Evolutionary conservation across 2,329 filamentous ascomycete species (phyloP).

Genomic region (Apiospora koreana): DNA sequence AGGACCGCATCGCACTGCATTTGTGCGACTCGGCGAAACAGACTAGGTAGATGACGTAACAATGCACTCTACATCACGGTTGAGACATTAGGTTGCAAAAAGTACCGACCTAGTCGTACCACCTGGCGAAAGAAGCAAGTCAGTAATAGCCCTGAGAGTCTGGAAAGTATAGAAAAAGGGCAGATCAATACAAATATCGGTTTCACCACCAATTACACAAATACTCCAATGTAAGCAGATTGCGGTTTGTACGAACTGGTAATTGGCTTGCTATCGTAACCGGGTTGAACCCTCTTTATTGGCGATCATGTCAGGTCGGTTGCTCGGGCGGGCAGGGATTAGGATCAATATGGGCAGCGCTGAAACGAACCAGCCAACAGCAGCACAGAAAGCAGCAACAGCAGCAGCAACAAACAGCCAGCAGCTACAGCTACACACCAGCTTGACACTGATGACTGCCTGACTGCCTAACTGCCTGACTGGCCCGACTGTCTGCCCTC

Average conservation of each 20-base stretch:
- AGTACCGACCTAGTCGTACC: background rate
- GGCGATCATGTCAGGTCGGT: background rate
- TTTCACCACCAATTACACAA: background rate
- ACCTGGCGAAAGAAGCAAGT: too few relatives aligned
- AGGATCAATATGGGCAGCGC: background rate
- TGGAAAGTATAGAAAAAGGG: background rate
- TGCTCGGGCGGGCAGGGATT: background rate
- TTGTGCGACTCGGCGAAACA: constrained; percentile 6
- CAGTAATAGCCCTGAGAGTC: background rate
- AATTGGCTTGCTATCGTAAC: background rate
- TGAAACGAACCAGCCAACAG: constrained; percentile 1
- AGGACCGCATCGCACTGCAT: background rate
- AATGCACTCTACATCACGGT: background rate
- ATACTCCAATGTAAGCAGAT: background rate
- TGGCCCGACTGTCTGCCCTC: too few relatives aligned
- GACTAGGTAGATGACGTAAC: background rate
- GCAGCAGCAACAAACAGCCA: background rate
- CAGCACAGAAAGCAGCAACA: background rate
- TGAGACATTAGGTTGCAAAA: background rate
- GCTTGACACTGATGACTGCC: too few relatives aligned
- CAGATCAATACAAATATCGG: background rate
- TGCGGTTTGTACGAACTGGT: background rate
- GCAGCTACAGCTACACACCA: background rate
- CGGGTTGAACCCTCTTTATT: constrained; percentile 7
- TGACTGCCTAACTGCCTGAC: too few relatives aligned